A percentile compares a stretch with the other conserved stretches of the same genome.
phyloP scores from a whole-genome alignment of 371 early-diverging fungal genomes.

The Fennellomyces sp. region DNA sequence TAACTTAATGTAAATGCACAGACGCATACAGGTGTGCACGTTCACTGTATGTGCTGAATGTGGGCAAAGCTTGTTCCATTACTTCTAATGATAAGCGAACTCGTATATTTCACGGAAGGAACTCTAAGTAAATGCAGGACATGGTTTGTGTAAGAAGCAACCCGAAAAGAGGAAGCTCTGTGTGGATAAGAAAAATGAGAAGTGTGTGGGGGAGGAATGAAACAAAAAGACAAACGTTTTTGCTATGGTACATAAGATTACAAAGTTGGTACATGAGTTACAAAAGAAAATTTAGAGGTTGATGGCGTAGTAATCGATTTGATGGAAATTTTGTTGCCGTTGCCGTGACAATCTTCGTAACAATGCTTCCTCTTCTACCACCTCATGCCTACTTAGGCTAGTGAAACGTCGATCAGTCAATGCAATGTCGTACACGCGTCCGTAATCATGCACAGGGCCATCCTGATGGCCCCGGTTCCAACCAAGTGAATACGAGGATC shows the following conservation, averaged over 20 bases:
- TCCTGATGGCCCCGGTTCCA: slow-evolving; percentile 53
- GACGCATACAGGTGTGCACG: no score
- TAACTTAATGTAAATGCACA: no score
- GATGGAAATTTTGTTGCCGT: slow-evolving; percentile 13
- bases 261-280: not conserved
- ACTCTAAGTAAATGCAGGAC: no score
- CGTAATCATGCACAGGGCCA: slow-evolving; percentile 54
- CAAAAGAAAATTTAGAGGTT: not conserved
- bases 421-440: slow-evolving; percentile 45
- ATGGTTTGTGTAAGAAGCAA: no score
- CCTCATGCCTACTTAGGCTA: slow-evolving; percentile 33
- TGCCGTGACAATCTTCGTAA: slow-evolving; percentile 17
- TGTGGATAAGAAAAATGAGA: not conserved
- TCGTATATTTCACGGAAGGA: no score
- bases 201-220: slow-evolving; percentile 7
- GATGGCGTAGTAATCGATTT: slow-evolving; percentile 3
- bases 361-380: slow-evolving; percentile 41
- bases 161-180: no score
- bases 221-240: slow-evolving; percentile 1
- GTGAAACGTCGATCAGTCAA: slow-evolving; percentile 31
- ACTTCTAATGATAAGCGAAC: no score
- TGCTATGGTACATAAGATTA: slow-evolving; percentile 3
- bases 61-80: no score
- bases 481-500: slow-evolving; percentile 52
- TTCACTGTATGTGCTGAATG: no score